Evolutionary conservation across 345 rosid species (phyloP).

Genomic region (Anacardium occidentale): DNA sequence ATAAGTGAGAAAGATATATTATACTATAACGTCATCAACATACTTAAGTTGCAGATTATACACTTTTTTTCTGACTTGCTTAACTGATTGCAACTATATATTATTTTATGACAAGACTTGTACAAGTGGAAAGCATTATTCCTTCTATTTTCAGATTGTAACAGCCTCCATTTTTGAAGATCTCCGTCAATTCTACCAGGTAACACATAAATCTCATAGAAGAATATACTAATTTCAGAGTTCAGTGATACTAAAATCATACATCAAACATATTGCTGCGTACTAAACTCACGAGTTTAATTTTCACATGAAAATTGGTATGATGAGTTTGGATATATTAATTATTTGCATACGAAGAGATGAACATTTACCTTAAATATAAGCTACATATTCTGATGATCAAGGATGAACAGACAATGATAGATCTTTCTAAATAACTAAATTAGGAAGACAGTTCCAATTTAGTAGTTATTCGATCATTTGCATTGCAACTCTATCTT

Average conservation of each 20-base stretch:
- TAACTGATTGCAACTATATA: background rate
- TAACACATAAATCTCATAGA: background rate
- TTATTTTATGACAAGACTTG: background rate
- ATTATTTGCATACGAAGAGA: too few relatives aligned
- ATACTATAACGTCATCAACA: background rate
- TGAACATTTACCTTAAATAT: too few relatives aligned
- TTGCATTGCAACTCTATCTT: conserved; percentile 60
- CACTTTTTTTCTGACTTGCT: background rate
- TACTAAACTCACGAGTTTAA: too few relatives aligned
- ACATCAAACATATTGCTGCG: too few relatives aligned
- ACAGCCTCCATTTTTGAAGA: background rate
- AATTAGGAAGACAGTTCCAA: conserved; percentile 40
- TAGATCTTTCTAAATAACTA: background rate
- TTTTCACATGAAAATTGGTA: too few relatives aligned
- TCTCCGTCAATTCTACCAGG: background rate
- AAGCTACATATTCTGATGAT: too few relatives aligned
- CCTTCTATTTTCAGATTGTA: background rate
- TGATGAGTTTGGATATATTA: too few relatives aligned
- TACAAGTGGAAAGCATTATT: background rate
- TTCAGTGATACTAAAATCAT: too few relatives aligned
- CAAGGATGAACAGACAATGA: too few relatives aligned
- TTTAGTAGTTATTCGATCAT: conserved; percentile 73
- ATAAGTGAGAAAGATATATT: too few relatives aligned
- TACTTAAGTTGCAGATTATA: background rate
- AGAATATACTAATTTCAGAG: too few relatives aligned